Evolutionary conservation across 2,329 filamentous ascomycete species (phyloP).

Genomic region (Xenoacremonium recifei): DNA sequence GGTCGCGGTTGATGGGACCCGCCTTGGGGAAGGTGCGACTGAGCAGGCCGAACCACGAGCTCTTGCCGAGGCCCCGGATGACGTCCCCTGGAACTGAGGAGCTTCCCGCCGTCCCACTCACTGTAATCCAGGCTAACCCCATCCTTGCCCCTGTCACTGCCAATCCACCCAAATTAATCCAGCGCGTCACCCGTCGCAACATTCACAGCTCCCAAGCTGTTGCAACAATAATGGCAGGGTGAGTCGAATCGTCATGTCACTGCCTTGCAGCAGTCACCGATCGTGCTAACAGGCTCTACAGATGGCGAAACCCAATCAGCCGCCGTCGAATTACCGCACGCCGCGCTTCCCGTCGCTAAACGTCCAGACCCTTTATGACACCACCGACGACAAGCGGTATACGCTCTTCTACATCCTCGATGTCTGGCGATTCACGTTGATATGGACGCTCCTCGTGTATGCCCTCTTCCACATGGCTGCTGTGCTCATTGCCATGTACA

Average conservation of each 20-base stretch:
- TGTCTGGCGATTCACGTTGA: conserved; percentile 83
- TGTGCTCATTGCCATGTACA: conserved; percentile 67
- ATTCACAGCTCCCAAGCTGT: conserved; percentile 1
- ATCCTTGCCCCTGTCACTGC: conserved; percentile 7
- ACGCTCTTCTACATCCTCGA: conserved; percentile 73
- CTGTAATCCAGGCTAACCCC: conserved; percentile 5
- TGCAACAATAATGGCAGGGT: conserved; percentile 23
- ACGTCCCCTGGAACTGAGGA: conserved; percentile 22
- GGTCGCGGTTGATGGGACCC: conserved; percentile 6
- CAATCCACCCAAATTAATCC: conserved; percentile 12
- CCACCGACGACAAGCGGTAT: conserved; percentile 41
- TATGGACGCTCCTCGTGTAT: conserved; percentile 83
- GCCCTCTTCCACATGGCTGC: conserved; percentile 72
- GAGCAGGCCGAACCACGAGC: conserved; percentile 20
- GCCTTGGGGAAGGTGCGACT: conserved; percentile 15
- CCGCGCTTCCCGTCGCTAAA: conserved; percentile 82
- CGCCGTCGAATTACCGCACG: conserved; percentile 56
- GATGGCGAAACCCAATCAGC: conserved; percentile 28
- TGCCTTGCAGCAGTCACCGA: too few relatives aligned
- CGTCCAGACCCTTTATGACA: conserved; percentile 58
- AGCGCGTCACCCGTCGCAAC: conserved; percentile 13
- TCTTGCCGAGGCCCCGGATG: conserved; percentile 28
- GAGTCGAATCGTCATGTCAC: not conserved
- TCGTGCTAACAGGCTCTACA: not conserved
- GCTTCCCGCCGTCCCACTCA: conserved; percentile 6